Evolutionary conservation across 805 yeast genomes (phyloP).

Genomic region (Saccharomycopsis sp.): DNA sequence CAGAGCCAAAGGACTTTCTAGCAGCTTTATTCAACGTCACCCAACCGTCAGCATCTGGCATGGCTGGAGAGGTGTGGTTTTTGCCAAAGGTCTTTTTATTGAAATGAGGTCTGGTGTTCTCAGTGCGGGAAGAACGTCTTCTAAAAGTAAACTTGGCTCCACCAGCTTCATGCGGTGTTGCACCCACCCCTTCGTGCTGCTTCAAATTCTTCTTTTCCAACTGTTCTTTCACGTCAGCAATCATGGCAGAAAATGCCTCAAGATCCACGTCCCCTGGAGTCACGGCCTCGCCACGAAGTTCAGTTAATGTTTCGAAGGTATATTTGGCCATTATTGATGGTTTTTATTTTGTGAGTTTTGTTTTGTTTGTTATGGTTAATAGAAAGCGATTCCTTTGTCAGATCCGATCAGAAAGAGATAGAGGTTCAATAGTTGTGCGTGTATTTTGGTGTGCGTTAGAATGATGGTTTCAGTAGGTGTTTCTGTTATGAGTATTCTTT

Average conservation of each 20-base stretch:
- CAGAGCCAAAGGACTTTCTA: constrained; percentile 38
- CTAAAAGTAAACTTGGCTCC: constrained; percentile 45
- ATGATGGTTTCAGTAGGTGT: too few relatives aligned
- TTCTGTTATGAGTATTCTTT: too few relatives aligned
- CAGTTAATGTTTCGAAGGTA: constrained; percentile 62
- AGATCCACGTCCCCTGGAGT: constrained; percentile 57
- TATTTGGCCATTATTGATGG: constrained; percentile 27
- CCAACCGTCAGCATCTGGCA: constrained; percentile 78
- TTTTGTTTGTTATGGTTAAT: too few relatives aligned
- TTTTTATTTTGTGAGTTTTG: too few relatives aligned
- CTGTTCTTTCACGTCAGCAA: constrained; percentile 53
- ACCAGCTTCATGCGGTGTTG: constrained; percentile 17
- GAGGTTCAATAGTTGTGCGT: too few relatives aligned
- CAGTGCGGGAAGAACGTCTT: constrained; percentile 47
- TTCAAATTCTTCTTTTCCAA: constrained; percentile 29
- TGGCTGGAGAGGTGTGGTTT: too few relatives aligned
- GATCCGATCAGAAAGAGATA: too few relatives aligned
- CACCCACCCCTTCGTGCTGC: constrained; percentile 27
- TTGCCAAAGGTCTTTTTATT: constrained; percentile 37
- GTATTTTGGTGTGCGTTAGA: too few relatives aligned
- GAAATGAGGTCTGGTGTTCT: constrained; percentile 43
- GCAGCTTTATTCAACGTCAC: constrained; percentile 48
- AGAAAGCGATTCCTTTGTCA: too few relatives aligned
- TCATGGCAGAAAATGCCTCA: constrained; percentile 53
- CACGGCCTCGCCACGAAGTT: constrained; percentile 46